Conservation (phyloP, 345 rosid species). For the Gossypium sturtianum region DNA sequence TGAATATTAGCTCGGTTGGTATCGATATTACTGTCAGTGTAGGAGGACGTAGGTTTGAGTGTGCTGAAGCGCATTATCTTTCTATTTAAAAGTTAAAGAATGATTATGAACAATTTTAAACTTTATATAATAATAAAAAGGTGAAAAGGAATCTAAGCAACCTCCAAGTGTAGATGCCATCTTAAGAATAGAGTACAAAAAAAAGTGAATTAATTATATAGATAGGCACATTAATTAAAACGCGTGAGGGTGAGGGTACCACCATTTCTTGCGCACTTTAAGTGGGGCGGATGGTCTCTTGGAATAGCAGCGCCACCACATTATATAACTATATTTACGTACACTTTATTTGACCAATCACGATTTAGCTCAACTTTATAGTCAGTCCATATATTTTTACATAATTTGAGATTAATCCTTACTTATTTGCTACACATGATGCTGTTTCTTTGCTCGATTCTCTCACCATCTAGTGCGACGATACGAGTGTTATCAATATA, state of each 20-base stretch:
- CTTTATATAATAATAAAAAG: no score
- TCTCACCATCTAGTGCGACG: no score
- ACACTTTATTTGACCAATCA: no score
- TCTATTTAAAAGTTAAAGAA: fast-evolving
- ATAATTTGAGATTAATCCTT: no score
- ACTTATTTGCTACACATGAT: no score
- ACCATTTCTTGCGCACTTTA: neutral
- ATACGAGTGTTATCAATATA: no score
- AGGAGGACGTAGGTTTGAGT: fast-evolving
- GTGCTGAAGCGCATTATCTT: fast-evolving
- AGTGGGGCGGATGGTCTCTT: neutral
- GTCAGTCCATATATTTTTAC: no score
- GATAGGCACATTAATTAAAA: neutral
- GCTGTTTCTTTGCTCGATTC: no score
- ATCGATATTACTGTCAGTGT: no score
- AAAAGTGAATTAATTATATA: neutral
- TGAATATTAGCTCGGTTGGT: fast-evolving
- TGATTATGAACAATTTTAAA: fast-evolving
- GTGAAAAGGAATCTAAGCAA: neutral
- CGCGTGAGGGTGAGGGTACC: neutral
- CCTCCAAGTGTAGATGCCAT: neutral
- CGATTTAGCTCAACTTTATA: no score
- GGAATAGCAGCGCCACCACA: neutral
- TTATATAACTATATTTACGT: neutral
- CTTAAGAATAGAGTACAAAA: neutral